Evolutionary conservation across 2,329 filamentous ascomycete species (phyloP), one percentile per base, ranked within the genome.

Genomic region (Penicillium rolfsii): DNA sequence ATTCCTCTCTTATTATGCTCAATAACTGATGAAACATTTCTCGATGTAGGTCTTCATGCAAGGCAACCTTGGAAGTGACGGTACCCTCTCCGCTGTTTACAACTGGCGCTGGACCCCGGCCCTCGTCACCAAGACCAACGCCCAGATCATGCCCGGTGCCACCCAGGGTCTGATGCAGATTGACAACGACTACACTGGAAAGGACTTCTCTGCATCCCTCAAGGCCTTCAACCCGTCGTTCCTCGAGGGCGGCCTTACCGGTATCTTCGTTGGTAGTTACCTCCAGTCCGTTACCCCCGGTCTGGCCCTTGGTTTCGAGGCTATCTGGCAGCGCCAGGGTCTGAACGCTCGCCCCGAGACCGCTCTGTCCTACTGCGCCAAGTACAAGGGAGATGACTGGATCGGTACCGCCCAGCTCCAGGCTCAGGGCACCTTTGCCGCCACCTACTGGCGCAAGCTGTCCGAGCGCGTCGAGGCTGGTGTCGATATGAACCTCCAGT

Each of bases 401-500:
- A 89, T 97, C 74, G 94, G 91, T 56, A 96, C 90, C 66, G 91
- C 90, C 67, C 94, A 97, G 81, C 83, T 97, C 58, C 89, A 96
- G 76, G 91, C 91, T 43, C 91, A 94, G 79, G 93, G 95, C 62
- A 91, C 89, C 63, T 81, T 99, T 66, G 94, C 91, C 77, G 89
- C 93, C 48, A 94, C 93, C 36, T 99, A 95, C 87, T 99, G 95
- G 95, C 88, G 90, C 76, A 89, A 86, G 73, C 81, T 99, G 70
- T 95, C 93, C 26, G 95, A 98, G 68, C 95, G 93, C 81, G 93
- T 99, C 35, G 94, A 98, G 82, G 94, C 93, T 64, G 95, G 95
- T 79, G 91, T 96, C 70, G 94, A 98, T 72, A 88, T 96, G 84
- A 96, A 93, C 78, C 85, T 99, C 61, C 90, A 93, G 67, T 89